Evolutionary conservation across 805 yeast genomes (phyloP), one percentile per base, ranked within the genome.

Genomic region (Barnettozyma botsteinii): DNA sequence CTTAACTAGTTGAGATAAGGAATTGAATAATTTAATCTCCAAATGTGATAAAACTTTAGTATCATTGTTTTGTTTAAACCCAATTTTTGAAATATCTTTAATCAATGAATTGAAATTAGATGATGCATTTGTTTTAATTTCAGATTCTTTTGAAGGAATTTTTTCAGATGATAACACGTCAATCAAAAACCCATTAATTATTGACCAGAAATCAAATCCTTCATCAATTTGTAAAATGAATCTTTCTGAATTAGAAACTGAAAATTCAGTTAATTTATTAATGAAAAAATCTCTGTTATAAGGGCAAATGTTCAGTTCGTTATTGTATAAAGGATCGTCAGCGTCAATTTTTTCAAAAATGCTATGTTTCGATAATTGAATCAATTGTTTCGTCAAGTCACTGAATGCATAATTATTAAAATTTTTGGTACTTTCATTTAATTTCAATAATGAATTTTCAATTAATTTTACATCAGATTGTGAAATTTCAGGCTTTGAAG

Each of bases 391-490:
- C 1, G 81, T 40, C 17, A 88, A 56, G 7, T 65, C 67, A 5
- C 54, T 39, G 42, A 79, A 77, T 1, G 87, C 72, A 0, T 60
- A 57, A 3, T 64, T 60, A 2, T 79, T 70, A 43, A 79, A 84
- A 7, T 70, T 70, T 12, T 62, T 60, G 1, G 91, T 70, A 37
- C 82, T 77, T 22, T 81, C 88, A 41, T 73, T 61, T 23, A 89
- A 64, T 45, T 79, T 82, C n/a, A 61, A 60, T 14, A 79, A 59
- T 1, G 89, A 75, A 6, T 55, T 59, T 34, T 77, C 81, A 26
- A 87, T 69, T 0, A 73, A 64, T 30, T 65, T 52, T 14, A 72
- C 41, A 47, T 82, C 88, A 33, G 58, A 62, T 22, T 67, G 52
- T 1, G 67, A 52, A 15, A 81, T 53, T 12, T 54, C 55, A 0